Percentiles rank a stretch among this genome's conserved stretches.
Evolutionary conservation across 2,329 filamentous ascomycete species (phyloP).

Genomic region (Arachnomyces sp.): DNA sequence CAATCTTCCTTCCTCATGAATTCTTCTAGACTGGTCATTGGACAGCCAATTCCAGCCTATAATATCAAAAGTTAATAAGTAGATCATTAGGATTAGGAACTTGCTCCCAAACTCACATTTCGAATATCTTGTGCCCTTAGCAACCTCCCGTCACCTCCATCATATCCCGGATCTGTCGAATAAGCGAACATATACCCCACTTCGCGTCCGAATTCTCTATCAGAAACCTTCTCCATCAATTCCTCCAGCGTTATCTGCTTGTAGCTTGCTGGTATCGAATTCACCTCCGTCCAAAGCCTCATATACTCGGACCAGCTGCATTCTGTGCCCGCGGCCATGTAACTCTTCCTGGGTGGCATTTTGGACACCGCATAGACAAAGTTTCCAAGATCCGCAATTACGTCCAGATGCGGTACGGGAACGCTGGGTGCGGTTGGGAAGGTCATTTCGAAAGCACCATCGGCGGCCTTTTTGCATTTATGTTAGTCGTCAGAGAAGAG

Average conservation of each 20-base stretch:
- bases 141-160: constrained; percentile 37
- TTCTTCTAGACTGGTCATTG: constrained; percentile 22
- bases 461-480: constrained; percentile 23
- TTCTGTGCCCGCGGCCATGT: constrained; percentile 43
- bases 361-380: constrained; percentile 45
- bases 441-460: constrained; percentile 42
- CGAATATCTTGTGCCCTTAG: constrained; percentile 39
- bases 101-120: constrained; percentile 28
- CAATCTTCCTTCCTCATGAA: constrained; percentile 23
- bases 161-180: constrained; percentile 43
- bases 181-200: constrained; percentile 43
- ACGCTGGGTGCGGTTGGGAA: constrained; percentile 38
- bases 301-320: constrained; percentile 44
- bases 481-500: background rate
- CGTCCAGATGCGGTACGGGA: constrained; percentile 39
- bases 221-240: constrained; percentile 32
- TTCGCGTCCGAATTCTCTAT: constrained; percentile 39
- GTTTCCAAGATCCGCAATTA: constrained; percentile 41
- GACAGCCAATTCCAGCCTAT: constrained; percentile 38
- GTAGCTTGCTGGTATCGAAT: constrained; percentile 30
- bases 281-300: constrained; percentile 34
- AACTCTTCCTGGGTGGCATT: constrained; percentile 43
- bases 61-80: background rate
- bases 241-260: constrained; percentile 35
- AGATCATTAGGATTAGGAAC: background rate